Evolutionary conservation across 352 stramenopile genomes (phyloP), one percentile per base, ranked within the genome.

Genomic region (Phytophthora nicotianae): DNA sequence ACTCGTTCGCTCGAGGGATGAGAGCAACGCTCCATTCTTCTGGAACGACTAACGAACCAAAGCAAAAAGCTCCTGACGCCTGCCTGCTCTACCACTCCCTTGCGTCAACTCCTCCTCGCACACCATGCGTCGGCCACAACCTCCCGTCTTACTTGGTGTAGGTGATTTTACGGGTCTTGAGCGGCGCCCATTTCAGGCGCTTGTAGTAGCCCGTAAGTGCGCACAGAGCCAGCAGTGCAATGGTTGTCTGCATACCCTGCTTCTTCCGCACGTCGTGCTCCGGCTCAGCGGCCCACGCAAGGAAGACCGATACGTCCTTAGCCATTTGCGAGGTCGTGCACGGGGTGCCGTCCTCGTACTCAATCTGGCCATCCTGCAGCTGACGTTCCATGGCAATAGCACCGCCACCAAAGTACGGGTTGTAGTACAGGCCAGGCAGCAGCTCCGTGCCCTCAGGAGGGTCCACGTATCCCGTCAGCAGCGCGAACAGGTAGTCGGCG

Each of bases 181-280:
- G 83, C 32, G 95, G 88, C 52, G 92, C 82, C 96, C 97, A 99
- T 81, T 97, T 97, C 74, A 99, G 93, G 67, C 97, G 88, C 91
- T 99, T 99, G 86, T 99, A 99, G 79, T 98, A 99, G 50, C 96
- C 97, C 43, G 93, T 98, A 62, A 98, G 78, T 58, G 94, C 54
- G 52, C 95, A 83, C 63, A 97, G 86, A 48, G 97, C 88, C 58
- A 86, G 74, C 59, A 99, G 68, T 17, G 92, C 94, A n/a, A 96
- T 70, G 65, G 98, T 83, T 57, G 91, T 95, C 79, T 99, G 95
- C 71, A 98, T 93, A 54, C 96, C 97, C 72, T 93, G 85, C 84
- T 98, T 98, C 93, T 99, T 99, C 70, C 97, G 89, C 61, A 96
- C 86, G 64, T 99, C 97, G 72, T 98, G 95, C 79, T 99, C 97